A percentile compares a stretch with the other conserved stretches of the same genome.
These are phyloP conservation scores for Diplotaxis tenuifolia DNA, from an alignment of 345 rosid genomes.

Conservation along the genomic window DNA sequence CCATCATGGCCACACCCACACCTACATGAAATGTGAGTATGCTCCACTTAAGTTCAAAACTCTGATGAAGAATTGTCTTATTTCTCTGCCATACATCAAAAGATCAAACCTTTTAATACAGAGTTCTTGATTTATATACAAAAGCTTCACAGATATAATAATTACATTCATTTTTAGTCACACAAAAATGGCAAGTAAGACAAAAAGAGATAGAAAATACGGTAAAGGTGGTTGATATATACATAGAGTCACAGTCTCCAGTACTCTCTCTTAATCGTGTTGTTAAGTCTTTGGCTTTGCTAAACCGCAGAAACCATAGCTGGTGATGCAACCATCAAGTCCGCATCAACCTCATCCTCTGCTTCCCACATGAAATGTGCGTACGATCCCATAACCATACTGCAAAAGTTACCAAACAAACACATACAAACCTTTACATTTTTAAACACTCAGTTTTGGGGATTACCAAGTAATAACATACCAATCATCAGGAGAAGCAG, in stretches of 20 bases:
- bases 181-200: not conserved
- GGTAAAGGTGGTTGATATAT: too few species aligned
- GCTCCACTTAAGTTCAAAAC: not conserved
- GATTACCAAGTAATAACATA: slow-evolving; percentile 7
- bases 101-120: not conserved
- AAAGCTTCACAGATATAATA: slow-evolving; percentile 1
- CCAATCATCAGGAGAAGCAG: slow-evolving; percentile 79
- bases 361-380: slow-evolving; percentile 91
- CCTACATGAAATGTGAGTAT: too few species aligned
- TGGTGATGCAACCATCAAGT: slow-evolving; percentile 14
- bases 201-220: too few species aligned
- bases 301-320: slow-evolving; percentile 45
- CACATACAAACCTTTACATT: not conserved
- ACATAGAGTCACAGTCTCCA: not conserved
- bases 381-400: slow-evolving; percentile 78
- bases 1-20: not conserved
- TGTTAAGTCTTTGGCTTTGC: slow-evolving; percentile 1
- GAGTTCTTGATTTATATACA: not conserved
- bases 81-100: not conserved
- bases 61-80: not conserved
- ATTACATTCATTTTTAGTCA: slow-evolving; percentile 9
- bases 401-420: slow-evolving; percentile 31
- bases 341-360: slow-evolving; percentile 53
- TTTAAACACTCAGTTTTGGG: not conserved
- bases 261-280: slow-evolving; percentile 1